Evolutionary conservation across 345 rosid genomes (phyloP).

Genomic region (Eucalyptus curtisii): DNA sequence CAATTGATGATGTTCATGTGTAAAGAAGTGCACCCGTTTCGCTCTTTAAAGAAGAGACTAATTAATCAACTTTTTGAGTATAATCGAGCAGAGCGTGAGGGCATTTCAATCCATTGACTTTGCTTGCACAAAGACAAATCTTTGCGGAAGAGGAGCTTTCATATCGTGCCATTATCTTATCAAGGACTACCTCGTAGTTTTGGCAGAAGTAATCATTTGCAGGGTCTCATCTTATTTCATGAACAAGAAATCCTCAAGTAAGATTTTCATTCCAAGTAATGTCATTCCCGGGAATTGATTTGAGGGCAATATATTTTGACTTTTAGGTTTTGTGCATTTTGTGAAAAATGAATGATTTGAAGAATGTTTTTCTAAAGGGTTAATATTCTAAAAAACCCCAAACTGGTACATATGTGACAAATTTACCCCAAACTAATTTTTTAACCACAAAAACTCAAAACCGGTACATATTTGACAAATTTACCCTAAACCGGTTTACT

Average conservation of each 20-base stretch:
- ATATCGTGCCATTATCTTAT: not conserved
- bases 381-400: no score
- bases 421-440: no score
- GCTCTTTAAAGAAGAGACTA: not conserved
- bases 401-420: no score
- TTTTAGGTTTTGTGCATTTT: accelerated
- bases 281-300: not conserved
- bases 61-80: not conserved
- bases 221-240: not conserved
- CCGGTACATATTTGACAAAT: no score
- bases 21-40: not conserved
- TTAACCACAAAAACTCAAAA: no score
- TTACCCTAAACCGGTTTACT: no score
- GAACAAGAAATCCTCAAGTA: not conserved
- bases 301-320: not conserved
- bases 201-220: not conserved
- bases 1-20: not conserved
- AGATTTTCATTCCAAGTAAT: not conserved
- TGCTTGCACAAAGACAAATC: not conserved
- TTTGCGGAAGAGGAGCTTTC: not conserved
- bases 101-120: not conserved
- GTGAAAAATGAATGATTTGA: accelerated
- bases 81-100: not conserved
- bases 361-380: no score
- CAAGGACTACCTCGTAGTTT: not conserved